phyloP scores from a whole-genome alignment of 2,329 filamentous ascomycete species.

The Trichoderma oligosporum region DNA sequence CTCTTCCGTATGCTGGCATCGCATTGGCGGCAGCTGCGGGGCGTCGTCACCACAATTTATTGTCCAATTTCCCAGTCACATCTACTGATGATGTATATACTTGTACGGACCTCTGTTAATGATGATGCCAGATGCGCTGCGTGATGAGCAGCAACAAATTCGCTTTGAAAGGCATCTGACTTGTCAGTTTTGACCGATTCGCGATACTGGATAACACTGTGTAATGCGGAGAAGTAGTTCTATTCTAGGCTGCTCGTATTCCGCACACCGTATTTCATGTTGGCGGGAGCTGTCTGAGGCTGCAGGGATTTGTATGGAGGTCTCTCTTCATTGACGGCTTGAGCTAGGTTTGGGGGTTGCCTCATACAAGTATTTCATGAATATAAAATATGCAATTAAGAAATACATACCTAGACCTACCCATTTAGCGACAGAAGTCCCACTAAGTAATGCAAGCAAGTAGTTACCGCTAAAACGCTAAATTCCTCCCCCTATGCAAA shows the following conservation, averaged over 20 bases:
- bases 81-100: neutral
- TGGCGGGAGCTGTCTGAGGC: no score
- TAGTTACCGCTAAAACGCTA: constrained; percentile 7
- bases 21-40: constrained; percentile 11
- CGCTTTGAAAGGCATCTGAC: neutral
- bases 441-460: constrained; percentile 10
- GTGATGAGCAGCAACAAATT: neutral
- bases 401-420: neutral
- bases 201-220: neutral
- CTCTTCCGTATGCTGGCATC: neutral
- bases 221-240: no score
- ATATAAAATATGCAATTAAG: no score
- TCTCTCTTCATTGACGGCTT: neutral
- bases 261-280: no score
- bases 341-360: constrained; percentile 9
- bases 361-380: neutral
- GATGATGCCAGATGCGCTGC: neutral
- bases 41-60: constrained; percentile 9
- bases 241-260: no score
- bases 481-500: neutral
- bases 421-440: neutral
- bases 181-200: constrained; percentile 7
- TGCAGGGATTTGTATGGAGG: neutral
- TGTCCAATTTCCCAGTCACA: constrained; percentile 8
- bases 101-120: no score